Evolutionary conservation across 805 yeast genomes (phyloP), one percentile per base, ranked within the genome.

Genomic region (Kuraishia floccosa): DNA sequence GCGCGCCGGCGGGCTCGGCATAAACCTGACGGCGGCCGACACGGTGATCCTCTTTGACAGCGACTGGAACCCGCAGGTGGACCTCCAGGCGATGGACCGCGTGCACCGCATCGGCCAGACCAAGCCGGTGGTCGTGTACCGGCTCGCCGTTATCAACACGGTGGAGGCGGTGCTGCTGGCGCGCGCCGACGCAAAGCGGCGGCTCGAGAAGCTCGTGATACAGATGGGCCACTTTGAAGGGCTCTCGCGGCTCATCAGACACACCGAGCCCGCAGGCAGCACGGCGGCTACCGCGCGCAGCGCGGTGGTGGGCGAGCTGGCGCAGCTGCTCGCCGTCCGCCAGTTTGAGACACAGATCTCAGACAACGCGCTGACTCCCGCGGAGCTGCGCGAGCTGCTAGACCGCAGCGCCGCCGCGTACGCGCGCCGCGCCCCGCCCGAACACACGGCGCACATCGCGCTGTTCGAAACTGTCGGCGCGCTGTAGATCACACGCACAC

Each of bases 51-150:
- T 89, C 8, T 86, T 84, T 47, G 98, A 89, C 46, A 80, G 85
- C 34, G 98, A 89, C 48, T 89, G 96, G 95, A 89, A 89, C 46
- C 98, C 97, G 0, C 96, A 89, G 47, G 93, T 85, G 38, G 97
- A 89, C 54, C 58, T 86, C 30, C 98, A 89, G 50, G 97, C 97
- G 0, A 89, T 89, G 74, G 97, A 87, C 44, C 65, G 98, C 33
- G 93, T 82, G 9, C 97, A 89, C 49, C 63, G 98, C 46, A 84
- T 91, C 33, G 97, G 97, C 1, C 98, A 89, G 50, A 65, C 60
- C 1, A 73, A 69, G 33, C 96, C 96, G 1, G 94, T 87, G 4
- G 63, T 83, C 15, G 70, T 89, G 1, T 84, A 78, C 48, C 65
- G 97, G 37, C 63, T 91, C 16, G 76, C 86, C 12, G 68, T 83